Base-by-base conservation (phyloP, 2,329 filamentous ascomycete genomes). In the Emmonsiellopsis sp. region DNA sequence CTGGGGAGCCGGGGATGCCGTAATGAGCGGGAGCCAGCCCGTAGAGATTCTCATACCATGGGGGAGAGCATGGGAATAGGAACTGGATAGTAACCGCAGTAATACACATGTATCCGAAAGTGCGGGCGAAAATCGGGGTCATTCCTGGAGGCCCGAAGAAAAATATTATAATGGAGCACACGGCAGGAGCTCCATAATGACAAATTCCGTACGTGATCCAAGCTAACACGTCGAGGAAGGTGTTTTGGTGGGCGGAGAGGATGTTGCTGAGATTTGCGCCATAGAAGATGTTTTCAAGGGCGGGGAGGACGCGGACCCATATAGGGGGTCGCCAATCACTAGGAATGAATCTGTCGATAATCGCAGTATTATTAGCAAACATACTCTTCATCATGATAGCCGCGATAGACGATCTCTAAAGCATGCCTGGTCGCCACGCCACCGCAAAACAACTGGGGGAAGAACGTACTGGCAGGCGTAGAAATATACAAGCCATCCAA, bases 221-320 rank as follows among this genome's bases (percentile, higher is more conserved):
- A 13, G 92, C 92, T 53, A 96, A 75, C 53, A 97, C 77, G 66
- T 96, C 91, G 54, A 96, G 82, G 48, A 89, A 77, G 6, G 86
- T 81, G 70, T 87, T 85, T 64, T 92, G 88, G 73, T 95, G 89
- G 45, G 89, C 89, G 11, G 91, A 95, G 52, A 97, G 81, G 64
- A 96, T 94, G 70, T 95, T 96, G 74, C 89, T 95, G 54, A 96
- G 79, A 72, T 96, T 96, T 58, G 91, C 90, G 62, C 92, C 92
- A 67, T 96, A 97, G 35, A 97, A 79, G 58, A 97, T 93, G 70
- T 97, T 96, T 73, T 97, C 92, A 59, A 97, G 81, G 15, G 92
- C 89, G 4, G 92, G 92, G 37, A 97, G 80, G 31, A 97, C 89
- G 65, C 91, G 89, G 60, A 96, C 92, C 88, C 90, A 95, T 64